Evolutionary conservation across 2,329 filamentous ascomycete genomes (phyloP), one percentile per base, ranked within the genome.

Genomic region (Ceratocystis ficicola): DNA sequence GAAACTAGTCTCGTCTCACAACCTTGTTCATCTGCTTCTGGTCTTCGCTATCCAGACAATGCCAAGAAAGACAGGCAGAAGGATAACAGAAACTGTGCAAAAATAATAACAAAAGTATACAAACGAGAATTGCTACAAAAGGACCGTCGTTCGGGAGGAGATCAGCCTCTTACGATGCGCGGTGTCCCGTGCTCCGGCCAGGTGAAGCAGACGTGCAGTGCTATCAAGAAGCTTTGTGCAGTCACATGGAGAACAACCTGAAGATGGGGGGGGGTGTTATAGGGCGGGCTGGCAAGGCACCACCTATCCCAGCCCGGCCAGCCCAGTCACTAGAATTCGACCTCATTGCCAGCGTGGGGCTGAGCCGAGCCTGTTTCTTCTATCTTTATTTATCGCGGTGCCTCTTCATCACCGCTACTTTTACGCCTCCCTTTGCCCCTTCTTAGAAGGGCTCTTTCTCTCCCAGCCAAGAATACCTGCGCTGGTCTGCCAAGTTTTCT

Each of bases 1-100:
- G 55, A 59, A 59, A 59, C 55, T 32, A 59, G 55, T 59, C 25
- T n/a, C 28, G 55, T 59, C 55, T 59, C 55, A 59, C 17, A 36
- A 28, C 55, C 55, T 36, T 59, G 55, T 59, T 59, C 36, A 59
- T 28, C 55, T 25, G 17, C 55, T 25, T 59, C 30, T 59, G 30
- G 8, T 17, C 36, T 41, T 57, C 6, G 25, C 25, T 36, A 32
- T 8, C 10, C 55, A 59, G 28, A 59, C 55, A 36, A 59, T 36
- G 55, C 55, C 55, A 59, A 59, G 55, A 5, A n/a, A 59, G 55
- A 36, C 7, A 36, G 28, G 2, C 52, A 10, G 17, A 30, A 25
- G 12, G 55, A 36, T 15, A n/a, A 5, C 6, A 36, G 7, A 20
- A 25, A 59, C 28, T 32, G 12, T 59, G 2, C n/a, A 32, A 30